phyloP scores from a whole-genome alignment of 495 filamentous ascomycete species.

The Ascodesmis nigricans region DNA sequence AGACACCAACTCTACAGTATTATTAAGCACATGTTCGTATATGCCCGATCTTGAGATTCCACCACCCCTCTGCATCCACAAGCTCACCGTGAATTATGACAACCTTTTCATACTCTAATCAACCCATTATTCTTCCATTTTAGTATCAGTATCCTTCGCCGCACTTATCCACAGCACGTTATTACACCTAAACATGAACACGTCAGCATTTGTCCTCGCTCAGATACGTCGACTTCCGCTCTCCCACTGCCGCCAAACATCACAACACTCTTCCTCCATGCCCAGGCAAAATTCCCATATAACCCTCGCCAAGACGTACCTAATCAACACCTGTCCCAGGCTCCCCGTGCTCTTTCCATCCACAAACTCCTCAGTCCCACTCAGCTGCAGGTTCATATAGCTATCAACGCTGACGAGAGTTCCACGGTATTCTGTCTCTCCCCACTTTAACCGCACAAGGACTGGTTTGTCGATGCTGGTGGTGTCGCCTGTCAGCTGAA shows the following conservation, averaged over 20 bases:
- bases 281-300: neutral
- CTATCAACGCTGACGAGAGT: conserved; percentile 77
- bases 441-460: conserved; percentile 89
- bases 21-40: no score
- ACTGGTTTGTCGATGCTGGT: conserved; percentile 68
- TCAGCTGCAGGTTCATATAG: conserved; percentile 96
- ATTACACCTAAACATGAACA: conserved; percentile 42
- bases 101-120: no score
- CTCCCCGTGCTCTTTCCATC: conserved; percentile 64
- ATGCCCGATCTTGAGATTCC: no score
- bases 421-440: conserved; percentile 88
- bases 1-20: no score
- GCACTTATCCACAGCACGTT: conserved; percentile 75
- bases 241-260: no score
- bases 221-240: no score
- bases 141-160: conserved; percentile 25
- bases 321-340: conserved; percentile 77
- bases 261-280: conserved; percentile 11
- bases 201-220: conserved; percentile 13
- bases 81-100: no score
- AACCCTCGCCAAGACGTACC: conserved; percentile 30
- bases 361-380: conserved; percentile 73
- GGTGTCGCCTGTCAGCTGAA: conserved; percentile 3
- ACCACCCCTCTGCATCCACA: no score
- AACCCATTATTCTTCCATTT: conserved; percentile 31